Evolutionary conservation across 1,284 basidiomycete species (phyloP).

Genomic region (Athelia sp.): DNA sequence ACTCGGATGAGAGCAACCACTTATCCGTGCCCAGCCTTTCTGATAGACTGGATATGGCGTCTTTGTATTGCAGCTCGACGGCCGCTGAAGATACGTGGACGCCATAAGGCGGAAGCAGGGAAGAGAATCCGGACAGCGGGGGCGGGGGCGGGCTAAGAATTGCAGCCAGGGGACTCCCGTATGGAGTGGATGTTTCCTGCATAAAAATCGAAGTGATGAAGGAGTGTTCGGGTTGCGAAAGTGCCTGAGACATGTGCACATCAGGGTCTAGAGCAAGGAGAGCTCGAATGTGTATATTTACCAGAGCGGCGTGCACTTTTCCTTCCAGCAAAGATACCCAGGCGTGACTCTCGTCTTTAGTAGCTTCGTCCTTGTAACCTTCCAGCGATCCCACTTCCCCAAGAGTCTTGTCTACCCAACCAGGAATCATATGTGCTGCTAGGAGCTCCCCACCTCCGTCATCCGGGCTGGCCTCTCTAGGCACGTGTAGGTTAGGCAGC

Average conservation of each 20-base stretch:
- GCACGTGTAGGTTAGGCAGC: slow-evolving; percentile 62
- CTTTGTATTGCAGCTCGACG: slow-evolving; percentile 56
- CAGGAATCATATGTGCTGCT: slow-evolving; percentile 59
- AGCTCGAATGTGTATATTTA: slow-evolving; percentile 28
- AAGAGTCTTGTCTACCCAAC: slow-evolving; percentile 58
- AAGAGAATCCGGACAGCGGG: slow-evolving; percentile 62
- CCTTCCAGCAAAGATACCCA: slow-evolving; percentile 76
- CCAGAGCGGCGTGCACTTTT: slow-evolving; percentile 67
- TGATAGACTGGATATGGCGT: slow-evolving; percentile 66
- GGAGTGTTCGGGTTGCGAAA: slow-evolving; percentile 38
- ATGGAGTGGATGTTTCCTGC: slow-evolving; percentile 21
- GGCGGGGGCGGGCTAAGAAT: slow-evolving; percentile 59
- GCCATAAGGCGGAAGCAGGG: slow-evolving; percentile 57
- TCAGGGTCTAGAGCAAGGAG: slow-evolving; percentile 5
- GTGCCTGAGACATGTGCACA: slow-evolving; percentile 29
- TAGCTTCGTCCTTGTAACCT: slow-evolving; percentile 54
- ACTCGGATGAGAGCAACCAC: slow-evolving; percentile 78
- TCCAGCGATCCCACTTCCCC: slow-evolving; percentile 45
- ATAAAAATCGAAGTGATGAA: slow-evolving; percentile 34
- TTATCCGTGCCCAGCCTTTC: slow-evolving; percentile 67
- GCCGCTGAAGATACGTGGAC: slow-evolving; percentile 42
- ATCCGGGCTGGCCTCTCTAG: slow-evolving; percentile 23
- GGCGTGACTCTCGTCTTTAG: slow-evolving; percentile 69
- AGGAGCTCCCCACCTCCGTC: slow-evolving; percentile 45
- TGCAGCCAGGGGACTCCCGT: slow-evolving; percentile 31